A percentile compares a stretch with the other conserved stretches of the same genome.
These are phyloP conservation scores for Zymoseptoria tritici DNA, from an alignment of 2,329 filamentous ascomycete species.

Conservation along the genomic window DNA sequence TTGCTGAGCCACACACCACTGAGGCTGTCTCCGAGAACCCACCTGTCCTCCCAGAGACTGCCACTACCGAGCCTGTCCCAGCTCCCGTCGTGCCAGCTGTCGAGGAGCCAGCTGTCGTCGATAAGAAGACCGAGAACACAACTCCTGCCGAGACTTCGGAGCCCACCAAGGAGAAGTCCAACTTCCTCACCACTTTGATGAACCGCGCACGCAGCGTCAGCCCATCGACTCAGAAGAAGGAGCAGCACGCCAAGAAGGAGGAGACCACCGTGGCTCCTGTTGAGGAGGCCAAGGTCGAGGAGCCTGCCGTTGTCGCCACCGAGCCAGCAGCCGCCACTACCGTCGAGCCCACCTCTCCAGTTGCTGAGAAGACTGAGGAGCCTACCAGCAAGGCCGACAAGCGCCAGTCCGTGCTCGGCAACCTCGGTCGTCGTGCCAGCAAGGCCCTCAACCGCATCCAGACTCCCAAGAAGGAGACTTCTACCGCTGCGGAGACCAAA, in stretches of 20 bases:
- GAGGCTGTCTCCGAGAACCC: slow-evolving; percentile 37
- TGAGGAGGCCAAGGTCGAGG: slow-evolving; percentile 15
- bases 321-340: slow-evolving; percentile 24
- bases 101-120: slow-evolving; percentile 30
- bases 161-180: slow-evolving; percentile 29
- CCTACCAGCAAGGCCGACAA: slow-evolving; percentile 22
- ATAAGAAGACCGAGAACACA: slow-evolving; percentile 34
- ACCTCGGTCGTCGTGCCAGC: slow-evolving; percentile 30
- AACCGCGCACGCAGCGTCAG: slow-evolving; percentile 30
- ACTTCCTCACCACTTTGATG: slow-evolving; percentile 29
- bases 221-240: slow-evolving; percentile 31
- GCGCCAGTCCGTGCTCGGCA: slow-evolving; percentile 28
- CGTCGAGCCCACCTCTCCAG: slow-evolving; percentile 26
- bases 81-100: slow-evolving; percentile 26
- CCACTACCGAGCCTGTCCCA: slow-evolving; percentile 36
- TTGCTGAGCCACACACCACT: slow-evolving; percentile 40
- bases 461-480: slow-evolving; percentile 26
- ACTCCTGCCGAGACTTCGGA: slow-evolving; percentile 34
- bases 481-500: slow-evolving; percentile 12
- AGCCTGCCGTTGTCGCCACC: slow-evolving; percentile 14
- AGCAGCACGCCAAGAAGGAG: slow-evolving; percentile 28
- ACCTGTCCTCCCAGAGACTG: slow-evolving; percentile 31
- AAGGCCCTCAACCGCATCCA: slow-evolving; percentile 27
- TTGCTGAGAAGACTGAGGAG: slow-evolving; percentile 18
- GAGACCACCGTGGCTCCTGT: slow-evolving; percentile 17